These are phyloP conservation scores for Phytophthora podocarpi DNA, from an alignment of 352 stramenopile species.

Conservation along the genomic window DNA sequence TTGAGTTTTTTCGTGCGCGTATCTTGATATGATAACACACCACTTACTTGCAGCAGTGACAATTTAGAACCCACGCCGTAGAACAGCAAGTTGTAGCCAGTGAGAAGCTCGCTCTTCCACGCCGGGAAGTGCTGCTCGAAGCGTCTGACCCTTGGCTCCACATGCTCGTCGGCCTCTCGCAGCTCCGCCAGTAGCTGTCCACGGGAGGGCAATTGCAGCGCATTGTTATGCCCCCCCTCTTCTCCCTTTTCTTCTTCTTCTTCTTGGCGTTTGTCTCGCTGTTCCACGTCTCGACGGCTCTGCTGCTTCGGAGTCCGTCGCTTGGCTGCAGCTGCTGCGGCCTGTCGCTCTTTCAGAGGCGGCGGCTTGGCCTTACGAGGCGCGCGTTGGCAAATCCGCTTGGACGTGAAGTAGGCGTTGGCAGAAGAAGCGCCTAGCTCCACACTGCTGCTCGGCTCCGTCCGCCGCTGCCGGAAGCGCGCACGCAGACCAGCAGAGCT, in stretches of 20 bases:
- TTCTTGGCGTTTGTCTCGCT: background rate
- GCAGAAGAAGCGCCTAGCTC: slow-evolving; percentile 36
- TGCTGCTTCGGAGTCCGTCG: slow-evolving; percentile 1
- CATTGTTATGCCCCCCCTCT: slow-evolving; percentile 3
- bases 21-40: background rate
- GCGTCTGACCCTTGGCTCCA: slow-evolving; percentile 1
- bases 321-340: too few relatives aligned
- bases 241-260: slow-evolving; percentile 4
- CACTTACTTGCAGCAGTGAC: slow-evolving; percentile 47
- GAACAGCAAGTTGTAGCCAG: slow-evolving; percentile 58
- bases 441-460: slow-evolving; percentile 13
- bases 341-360: slow-evolving; percentile 24
- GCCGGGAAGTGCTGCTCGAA: slow-evolving; percentile 33
- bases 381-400: slow-evolving; percentile 27
- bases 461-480: slow-evolving; percentile 23
- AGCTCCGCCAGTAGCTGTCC: slow-evolving; percentile 29
- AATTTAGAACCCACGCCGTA: slow-evolving; percentile 65
- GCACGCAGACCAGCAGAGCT: slow-evolving; percentile 23
- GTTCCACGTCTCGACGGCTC: background rate
- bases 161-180: slow-evolving; percentile 22
- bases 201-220: slow-evolving; percentile 27
- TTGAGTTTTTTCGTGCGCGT: background rate
- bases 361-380: slow-evolving; percentile 26
- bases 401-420: slow-evolving; percentile 51
- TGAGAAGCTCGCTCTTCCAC: slow-evolving; percentile 55